Conservation (phyloP, 805 yeast species). For the Wickerhamiella brachini region DNA sequence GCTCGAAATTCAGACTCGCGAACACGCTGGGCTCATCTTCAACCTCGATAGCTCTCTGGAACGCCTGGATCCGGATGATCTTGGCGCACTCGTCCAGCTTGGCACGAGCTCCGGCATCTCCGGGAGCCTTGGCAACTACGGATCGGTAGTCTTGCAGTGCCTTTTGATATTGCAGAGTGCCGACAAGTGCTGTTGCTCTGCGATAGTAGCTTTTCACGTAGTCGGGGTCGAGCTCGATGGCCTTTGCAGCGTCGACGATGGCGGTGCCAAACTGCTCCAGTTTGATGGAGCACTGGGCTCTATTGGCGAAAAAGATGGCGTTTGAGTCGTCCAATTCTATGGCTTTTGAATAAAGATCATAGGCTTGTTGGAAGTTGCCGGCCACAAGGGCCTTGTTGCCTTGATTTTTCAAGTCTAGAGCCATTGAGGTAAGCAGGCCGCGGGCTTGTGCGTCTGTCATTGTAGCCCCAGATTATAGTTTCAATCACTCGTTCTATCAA, state of each 20-base stretch:
- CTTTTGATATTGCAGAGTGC: conserved; percentile 59
- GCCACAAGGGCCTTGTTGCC: conserved; percentile 58
- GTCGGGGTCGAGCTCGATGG: conserved; percentile 50
- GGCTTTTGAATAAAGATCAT: conserved; percentile 56
- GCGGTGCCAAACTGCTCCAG: conserved; percentile 80
- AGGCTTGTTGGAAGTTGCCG: conserved; percentile 49
- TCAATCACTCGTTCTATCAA: no score
- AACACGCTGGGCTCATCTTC: conserved; percentile 44
- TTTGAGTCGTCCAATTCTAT: conserved; percentile 44
- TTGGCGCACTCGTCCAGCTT: conserved; percentile 50
- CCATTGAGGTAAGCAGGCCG: conserved; percentile 1
- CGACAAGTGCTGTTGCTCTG: conserved; percentile 69
- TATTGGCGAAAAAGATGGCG: conserved; percentile 63
- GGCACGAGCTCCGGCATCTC: conserved; percentile 51
- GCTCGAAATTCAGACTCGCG: conserved; percentile 24
- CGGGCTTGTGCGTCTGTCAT: no score
- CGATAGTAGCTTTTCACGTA: conserved; percentile 77
- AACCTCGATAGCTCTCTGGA: conserved; percentile 74
- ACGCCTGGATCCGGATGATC: conserved; percentile 58
- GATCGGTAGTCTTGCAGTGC: conserved; percentile 56
- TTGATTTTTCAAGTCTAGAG: conserved; percentile 32
- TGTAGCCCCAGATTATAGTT: no score
- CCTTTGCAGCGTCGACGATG: conserved; percentile 57
- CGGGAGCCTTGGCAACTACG: conserved; percentile 50
- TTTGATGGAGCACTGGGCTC: conserved; percentile 82